A percentile compares a stretch with the other conserved stretches of the same genome.
These are phyloP conservation scores for Daedaleopsis sinensis DNA, from an alignment of 768 basidiomycete genomes.

Conservation along the genomic window DNA sequence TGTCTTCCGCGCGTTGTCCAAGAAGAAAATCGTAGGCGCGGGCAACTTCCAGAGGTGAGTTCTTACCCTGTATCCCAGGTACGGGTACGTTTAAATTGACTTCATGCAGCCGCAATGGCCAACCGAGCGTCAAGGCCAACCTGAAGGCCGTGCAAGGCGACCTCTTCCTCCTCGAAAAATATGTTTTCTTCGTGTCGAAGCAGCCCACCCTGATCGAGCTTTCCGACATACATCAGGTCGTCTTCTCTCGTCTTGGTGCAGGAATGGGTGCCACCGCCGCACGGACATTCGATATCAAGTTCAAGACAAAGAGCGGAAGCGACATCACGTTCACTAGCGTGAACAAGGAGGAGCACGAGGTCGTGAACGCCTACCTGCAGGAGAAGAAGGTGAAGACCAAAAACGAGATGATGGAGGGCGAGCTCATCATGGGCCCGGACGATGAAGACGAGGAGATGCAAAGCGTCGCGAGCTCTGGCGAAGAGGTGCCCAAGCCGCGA, in stretches of 20 bases:
- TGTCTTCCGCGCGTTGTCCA: constrained; percentile 88
- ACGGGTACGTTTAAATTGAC: background rate
- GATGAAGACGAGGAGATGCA: constrained; percentile 84
- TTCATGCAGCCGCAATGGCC: constrained; percentile 72
- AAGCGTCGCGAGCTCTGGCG: constrained; percentile 74
- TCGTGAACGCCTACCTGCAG: constrained; percentile 81
- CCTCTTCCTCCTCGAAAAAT: constrained; percentile 97
- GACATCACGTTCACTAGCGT: constrained; percentile 92
- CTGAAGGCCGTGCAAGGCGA: constrained; percentile 97
- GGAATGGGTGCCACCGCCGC: constrained; percentile 82
- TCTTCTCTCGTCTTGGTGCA: constrained; percentile 92
- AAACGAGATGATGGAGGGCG: constrained; percentile 93
- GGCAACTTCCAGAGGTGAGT: constrained; percentile 83
- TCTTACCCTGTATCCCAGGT: background rate
- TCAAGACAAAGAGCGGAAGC: constrained; percentile 81
- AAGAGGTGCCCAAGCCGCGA: constrained; percentile 55
- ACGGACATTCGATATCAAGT: constrained; percentile 91
- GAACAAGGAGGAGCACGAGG: constrained; percentile 93
- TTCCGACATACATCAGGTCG: constrained; percentile 84
- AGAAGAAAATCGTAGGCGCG: constrained; percentile 89
- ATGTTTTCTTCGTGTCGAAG: constrained; percentile 97
- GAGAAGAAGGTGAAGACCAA: constrained; percentile 93
- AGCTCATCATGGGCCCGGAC: constrained; percentile 70
- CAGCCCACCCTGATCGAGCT: constrained; percentile 90
- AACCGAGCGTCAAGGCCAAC: constrained; percentile 96